Conservation (phyloP, 148 eudicot genomes). For the Fagopyrum homotropicum region DNA sequence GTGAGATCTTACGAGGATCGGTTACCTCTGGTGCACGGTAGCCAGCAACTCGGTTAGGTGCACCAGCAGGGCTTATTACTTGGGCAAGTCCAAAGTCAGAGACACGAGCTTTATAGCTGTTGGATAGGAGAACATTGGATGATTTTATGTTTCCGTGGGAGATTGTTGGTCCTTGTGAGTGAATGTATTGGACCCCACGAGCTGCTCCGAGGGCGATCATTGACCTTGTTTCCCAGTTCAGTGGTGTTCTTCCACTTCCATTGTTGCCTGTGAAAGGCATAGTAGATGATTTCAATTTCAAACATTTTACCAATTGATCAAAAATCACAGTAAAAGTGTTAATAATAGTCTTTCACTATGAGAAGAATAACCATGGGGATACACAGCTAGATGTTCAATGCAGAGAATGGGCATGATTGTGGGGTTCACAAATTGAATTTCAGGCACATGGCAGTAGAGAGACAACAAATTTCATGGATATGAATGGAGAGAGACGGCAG, state of each 20-base stretch:
- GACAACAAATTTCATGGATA: background rate
- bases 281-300: background rate
- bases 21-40: conserved; percentile 96
- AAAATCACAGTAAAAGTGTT: background rate
- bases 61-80: conserved; percentile 3
- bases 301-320: background rate
- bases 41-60: conserved; percentile 64
- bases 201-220: conserved; percentile 82
- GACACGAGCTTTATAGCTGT: conserved; percentile 47
- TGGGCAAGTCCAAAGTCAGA: background rate
- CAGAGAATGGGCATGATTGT: background rate
- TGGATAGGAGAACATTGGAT: conserved; percentile 77
- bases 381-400: background rate
- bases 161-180: conserved; percentile 52
- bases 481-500: conserved; percentile 5
- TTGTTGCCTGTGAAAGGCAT: conserved; percentile 48
- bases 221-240: conserved; percentile 89
- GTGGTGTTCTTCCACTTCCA: conserved; percentile 80
- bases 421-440: conserved; percentile 3
- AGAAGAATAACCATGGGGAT: background rate
- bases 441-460: conserved; percentile 5
- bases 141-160: conserved; percentile 94
- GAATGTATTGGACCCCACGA: conserved; percentile 73
- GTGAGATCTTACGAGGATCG: conserved; percentile 64
- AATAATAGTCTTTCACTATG: background rate